These are phyloP conservation scores for Rhynchospora tenuis DNA, from an alignment of 176 grass and related monocot species.

Conservation along the genomic window DNA sequence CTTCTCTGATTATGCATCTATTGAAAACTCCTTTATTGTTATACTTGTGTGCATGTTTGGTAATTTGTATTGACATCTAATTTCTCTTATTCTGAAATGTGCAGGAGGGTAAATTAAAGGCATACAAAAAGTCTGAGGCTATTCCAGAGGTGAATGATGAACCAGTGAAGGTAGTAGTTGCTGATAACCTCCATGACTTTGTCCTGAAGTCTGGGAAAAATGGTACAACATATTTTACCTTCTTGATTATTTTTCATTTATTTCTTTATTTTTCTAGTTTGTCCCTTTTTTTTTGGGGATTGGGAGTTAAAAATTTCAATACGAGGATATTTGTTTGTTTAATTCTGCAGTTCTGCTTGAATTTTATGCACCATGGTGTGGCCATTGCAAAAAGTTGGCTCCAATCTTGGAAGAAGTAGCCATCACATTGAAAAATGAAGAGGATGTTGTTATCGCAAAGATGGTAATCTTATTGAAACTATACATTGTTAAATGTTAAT, in stretches of 20 bases:
- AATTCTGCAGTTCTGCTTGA: conserved; percentile 66
- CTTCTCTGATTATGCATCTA: not conserved
- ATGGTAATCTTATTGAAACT: conserved; percentile 40
- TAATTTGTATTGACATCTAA: not conserved
- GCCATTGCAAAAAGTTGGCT: conserved; percentile 89
- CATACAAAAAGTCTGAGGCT: conserved; percentile 76
- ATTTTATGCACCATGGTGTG: conserved; percentile 98
- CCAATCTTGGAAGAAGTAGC: conserved; percentile 84
- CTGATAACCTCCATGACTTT: conserved; percentile 58
- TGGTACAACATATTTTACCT: conserved; percentile 35
- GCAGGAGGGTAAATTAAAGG: conserved; percentile 71
- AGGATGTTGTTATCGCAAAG: conserved; percentile 88
- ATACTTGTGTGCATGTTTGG: not conserved
- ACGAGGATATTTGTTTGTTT: not conserved
- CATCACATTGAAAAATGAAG: conserved; percentile 51
- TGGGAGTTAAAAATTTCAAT: not conserved
- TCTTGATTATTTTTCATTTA: not conserved
- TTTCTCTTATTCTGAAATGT: not conserved
- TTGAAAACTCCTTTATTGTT: conserved; percentile 11
- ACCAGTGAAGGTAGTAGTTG: conserved; percentile 82
- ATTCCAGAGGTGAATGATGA: conserved; percentile 76
- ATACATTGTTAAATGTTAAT: not conserved
- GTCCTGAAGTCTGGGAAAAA: conserved; percentile 91
- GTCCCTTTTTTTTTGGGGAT: not conserved
- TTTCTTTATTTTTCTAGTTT: not conserved